phyloP scores from a whole-genome alignment of 208 protist genomes.

The Wallacemonas collosoma region DNA sequence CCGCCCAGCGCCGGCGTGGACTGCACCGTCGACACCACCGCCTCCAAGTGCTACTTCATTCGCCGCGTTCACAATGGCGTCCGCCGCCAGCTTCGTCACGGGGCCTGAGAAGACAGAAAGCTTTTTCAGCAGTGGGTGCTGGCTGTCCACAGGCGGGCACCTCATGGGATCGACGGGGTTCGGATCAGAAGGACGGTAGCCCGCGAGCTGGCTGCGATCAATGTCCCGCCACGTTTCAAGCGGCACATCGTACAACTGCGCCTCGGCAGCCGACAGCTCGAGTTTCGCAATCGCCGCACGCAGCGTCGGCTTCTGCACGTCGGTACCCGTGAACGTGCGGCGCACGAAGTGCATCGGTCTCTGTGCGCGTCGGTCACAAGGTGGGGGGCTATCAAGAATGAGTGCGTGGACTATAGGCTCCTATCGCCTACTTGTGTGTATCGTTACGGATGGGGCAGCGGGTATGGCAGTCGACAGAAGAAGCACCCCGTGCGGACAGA shows the following conservation, averaged over 20 bases:
- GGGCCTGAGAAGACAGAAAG: constrained; percentile 45
- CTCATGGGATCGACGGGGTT: constrained; percentile 11
- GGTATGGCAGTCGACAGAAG: no score
- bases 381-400: no score
- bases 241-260: constrained; percentile 33
- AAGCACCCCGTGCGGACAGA: no score
- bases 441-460: no score
- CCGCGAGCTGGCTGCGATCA: constrained; percentile 22
- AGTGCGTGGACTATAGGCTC: no score
- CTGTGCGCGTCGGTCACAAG: background rate
- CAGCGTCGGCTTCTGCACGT: background rate
- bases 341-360: constrained; percentile 3
- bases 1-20: constrained; percentile 71
- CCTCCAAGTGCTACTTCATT: constrained; percentile 65
- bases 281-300: constrained; percentile 26
- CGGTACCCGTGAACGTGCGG: background rate
- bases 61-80: constrained; percentile 88
- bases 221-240: constrained; percentile 33
- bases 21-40: constrained; percentile 82
- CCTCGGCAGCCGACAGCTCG: constrained; percentile 29
- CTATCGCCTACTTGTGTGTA: no score
- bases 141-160: constrained; percentile 22
- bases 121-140: constrained; percentile 28
- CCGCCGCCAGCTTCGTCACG: constrained; percentile 51
- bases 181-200: constrained; percentile 22